Conservation (phyloP, 2,329 filamentous ascomycete species). For the Penicillium brevicompactum region DNA sequence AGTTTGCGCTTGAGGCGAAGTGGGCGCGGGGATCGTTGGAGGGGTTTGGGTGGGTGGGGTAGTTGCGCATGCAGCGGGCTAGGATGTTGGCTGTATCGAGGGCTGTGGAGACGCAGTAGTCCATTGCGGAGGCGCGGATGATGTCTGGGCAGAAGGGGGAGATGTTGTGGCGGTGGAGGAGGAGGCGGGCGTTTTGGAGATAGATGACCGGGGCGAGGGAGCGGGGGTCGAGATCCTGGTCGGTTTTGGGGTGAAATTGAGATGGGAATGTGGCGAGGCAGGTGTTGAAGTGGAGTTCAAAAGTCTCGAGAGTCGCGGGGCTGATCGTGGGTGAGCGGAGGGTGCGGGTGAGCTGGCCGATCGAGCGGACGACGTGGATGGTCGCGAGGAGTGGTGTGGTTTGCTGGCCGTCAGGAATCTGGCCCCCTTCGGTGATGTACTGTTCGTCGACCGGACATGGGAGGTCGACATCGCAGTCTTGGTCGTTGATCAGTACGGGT, state of each 20-base stretch:
- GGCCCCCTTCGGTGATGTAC: conserved; percentile 52
- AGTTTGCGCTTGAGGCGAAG: conserved; percentile 68
- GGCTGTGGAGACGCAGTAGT: conserved; percentile 73
- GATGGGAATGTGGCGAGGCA: conserved; percentile 77
- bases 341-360: conserved; percentile 71
- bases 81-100: conserved; percentile 79
- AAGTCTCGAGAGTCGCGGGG: conserved; percentile 68
- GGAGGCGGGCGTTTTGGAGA: conserved; percentile 78
- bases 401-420: conserved; percentile 50
- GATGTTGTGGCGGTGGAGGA: conserved; percentile 87
- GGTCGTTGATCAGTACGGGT: conserved; percentile 80
- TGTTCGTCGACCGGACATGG: conserved; percentile 82
- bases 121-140: conserved; percentile 70
- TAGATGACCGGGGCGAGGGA: conserved; percentile 75
- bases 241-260: conserved; percentile 68
- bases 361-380: conserved; percentile 78
- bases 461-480: conserved; percentile 81
- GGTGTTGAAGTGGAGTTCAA: conserved; percentile 77
- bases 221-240: conserved; percentile 70
- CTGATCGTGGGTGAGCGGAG: conserved; percentile 69
- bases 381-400: conserved; percentile 75
- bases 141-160: conserved; percentile 68
- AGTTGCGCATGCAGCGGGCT: conserved; percentile 60
- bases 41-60: conserved; percentile 14
- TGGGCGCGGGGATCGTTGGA: conserved; percentile 54